Percentiles rank a stretch among this genome's conserved stretches.
Conservation (phyloP, 1,284 basidiomycete genomes). For the Butyriboletus pseudospeciosus region DNA sequence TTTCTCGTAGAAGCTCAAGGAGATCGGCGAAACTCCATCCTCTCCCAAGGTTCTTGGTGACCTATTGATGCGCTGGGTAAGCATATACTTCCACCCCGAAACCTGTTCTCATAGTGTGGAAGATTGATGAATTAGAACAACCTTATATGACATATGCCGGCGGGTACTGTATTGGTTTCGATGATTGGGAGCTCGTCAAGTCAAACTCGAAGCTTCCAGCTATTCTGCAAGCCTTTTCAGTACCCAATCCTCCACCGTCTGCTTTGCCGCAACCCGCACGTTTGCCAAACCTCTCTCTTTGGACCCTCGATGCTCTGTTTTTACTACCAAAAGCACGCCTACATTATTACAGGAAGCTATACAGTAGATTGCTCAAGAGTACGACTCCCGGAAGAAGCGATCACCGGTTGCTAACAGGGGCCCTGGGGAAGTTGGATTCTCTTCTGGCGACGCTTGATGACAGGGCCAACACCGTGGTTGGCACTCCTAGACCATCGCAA, state of each 20-base stretch:
- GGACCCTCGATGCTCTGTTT: conserved; percentile 89
- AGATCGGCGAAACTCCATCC: conserved; percentile 89
- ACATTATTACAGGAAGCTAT: conserved; percentile 92
- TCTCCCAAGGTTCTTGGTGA: conserved; percentile 96
- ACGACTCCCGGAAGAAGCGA: conserved; percentile 87
- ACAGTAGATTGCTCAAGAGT: conserved; percentile 81
- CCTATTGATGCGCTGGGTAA: conserved; percentile 94
- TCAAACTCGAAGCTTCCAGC: conserved; percentile 67
- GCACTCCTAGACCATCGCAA: conserved; percentile 19
- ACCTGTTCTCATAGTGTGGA: conserved; percentile 13
- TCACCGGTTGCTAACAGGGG: conserved; percentile 74
- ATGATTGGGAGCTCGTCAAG: conserved; percentile 75
- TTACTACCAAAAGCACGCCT: conserved; percentile 80
- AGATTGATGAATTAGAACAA: conserved; percentile 87
- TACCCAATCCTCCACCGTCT: conserved; percentile 54
- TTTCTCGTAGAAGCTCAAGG: conserved; percentile 74
- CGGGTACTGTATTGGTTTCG: conserved; percentile 76
- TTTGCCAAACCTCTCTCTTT: conserved; percentile 44
- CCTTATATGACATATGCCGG: conserved; percentile 83
- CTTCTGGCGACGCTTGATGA: conserved; percentile 68
- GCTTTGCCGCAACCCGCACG: conserved; percentile 38
- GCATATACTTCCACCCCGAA: conserved; percentile 13
- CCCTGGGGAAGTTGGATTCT: conserved; percentile 76
- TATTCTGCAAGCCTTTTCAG: conserved; percentile 71
- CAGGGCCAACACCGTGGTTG: conserved; percentile 48